These are phyloP conservation scores for Kingdonia uniflora DNA, from an alignment of 164 flowering plant genomes.

Conservation along the genomic window DNA sequence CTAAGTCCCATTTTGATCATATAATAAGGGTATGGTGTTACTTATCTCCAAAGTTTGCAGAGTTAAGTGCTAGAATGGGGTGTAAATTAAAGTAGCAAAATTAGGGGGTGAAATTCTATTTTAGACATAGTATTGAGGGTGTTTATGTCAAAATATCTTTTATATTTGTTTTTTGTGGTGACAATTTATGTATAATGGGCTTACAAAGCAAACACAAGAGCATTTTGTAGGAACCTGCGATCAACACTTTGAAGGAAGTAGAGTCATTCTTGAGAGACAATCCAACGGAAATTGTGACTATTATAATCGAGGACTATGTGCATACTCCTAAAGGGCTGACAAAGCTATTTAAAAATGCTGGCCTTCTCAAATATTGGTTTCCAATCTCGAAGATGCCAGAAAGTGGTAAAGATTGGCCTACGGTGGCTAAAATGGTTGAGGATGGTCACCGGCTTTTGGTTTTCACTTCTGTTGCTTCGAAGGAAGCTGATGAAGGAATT, in stretches of 20 bases:
- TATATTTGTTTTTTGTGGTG: too few species aligned
- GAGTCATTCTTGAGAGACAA: slow-evolving; percentile 69
- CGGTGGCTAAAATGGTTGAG: slow-evolving; percentile 70
- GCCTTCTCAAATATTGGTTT: slow-evolving; percentile 76
- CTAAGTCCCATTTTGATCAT: too few species aligned
- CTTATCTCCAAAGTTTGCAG: too few species aligned
- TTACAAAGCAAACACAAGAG: background rate
- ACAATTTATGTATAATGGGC: background rate
- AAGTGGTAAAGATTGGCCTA: slow-evolving; percentile 93
- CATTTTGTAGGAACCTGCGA: slow-evolving; percentile 70
- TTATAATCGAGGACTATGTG: slow-evolving; percentile 95
- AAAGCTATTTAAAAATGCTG: slow-evolving; percentile 70
- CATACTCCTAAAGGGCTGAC: slow-evolving; percentile 82
- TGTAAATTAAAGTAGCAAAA: too few species aligned
- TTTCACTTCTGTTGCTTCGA: slow-evolving; percentile 81
- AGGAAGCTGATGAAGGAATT: slow-evolving; percentile 85
- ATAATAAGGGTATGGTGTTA: too few species aligned
- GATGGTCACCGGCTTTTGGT: slow-evolving; percentile 75
- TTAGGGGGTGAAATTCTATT: too few species aligned
- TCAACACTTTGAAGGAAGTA: slow-evolving; percentile 86
- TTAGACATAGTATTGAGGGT: too few species aligned
- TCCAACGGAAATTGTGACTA: slow-evolving; percentile 84
- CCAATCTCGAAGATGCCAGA: slow-evolving; percentile 87
- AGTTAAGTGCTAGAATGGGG: too few species aligned
- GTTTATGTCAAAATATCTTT: too few species aligned